Conservation (phyloP, 805 yeast genomes). For the Starmerella vitae region DNA sequence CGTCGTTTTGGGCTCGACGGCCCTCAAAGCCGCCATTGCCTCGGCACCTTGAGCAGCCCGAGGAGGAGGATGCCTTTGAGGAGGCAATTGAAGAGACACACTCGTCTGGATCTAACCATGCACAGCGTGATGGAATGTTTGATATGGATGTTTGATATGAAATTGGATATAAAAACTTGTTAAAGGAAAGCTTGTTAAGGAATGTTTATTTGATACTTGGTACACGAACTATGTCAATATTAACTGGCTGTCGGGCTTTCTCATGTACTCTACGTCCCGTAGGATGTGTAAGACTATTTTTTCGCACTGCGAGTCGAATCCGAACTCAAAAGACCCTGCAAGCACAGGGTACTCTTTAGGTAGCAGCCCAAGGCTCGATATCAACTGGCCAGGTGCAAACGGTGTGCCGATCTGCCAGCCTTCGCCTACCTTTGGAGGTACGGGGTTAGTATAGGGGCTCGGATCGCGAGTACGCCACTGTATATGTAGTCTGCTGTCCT, state of each 20-base stretch:
- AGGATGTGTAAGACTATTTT: conserved; percentile 23
- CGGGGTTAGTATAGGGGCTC: conserved; percentile 2
- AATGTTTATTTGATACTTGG: too few species aligned
- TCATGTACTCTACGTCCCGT: conserved; percentile 26
- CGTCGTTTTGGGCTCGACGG: neutral
- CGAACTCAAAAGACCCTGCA: conserved; percentile 29
- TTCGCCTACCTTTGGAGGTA: neutral
- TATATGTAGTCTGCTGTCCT: conserved; percentile 15
- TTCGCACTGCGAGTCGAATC: conserved; percentile 22
- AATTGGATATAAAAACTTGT: too few species aligned
- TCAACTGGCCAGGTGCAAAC: conserved; percentile 19
- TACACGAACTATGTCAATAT: conserved; percentile 9
- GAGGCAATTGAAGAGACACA: neutral
- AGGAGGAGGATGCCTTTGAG: conserved; percentile 6
- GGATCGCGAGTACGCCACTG: conserved; percentile 21
- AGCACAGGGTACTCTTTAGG: conserved; percentile 28
- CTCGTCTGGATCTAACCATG: neutral
- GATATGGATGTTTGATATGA: neutral
- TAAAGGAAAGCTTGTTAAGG: too few species aligned
- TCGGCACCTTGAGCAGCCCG: conserved; percentile 15
- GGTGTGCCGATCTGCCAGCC: neutral
- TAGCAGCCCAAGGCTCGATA: conserved; percentile 22
- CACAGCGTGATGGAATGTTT: neutral
- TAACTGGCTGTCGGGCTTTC: conserved; percentile 21
- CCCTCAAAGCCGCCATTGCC: conserved; percentile 8